Conservation (phyloP, 257 asterid species). For the Craterostigma plantagineum region DNA sequence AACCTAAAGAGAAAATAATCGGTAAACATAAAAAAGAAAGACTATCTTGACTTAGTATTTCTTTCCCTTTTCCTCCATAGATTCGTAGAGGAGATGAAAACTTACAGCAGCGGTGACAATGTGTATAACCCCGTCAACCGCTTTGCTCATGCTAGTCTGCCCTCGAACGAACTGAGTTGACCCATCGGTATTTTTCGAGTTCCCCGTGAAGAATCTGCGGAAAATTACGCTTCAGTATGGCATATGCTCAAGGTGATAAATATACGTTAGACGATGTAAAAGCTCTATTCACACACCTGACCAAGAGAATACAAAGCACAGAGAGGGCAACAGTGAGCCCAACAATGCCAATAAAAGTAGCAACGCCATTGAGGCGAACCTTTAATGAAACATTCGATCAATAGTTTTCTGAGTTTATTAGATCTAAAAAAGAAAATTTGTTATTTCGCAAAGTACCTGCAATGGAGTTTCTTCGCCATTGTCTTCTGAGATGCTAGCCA, state of each 20-base stretch:
- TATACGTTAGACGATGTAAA: too few relatives aligned
- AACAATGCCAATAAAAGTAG: slow-evolving; percentile 85
- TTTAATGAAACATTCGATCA: slow-evolving; percentile 13
- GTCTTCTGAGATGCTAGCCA: slow-evolving; percentile 95
- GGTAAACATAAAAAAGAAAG: slow-evolving; percentile 15
- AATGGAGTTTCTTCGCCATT: slow-evolving; percentile 96
- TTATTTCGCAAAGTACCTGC: slow-evolving; percentile 38
- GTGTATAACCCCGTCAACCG: slow-evolving; percentile 53
- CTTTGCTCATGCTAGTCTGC: slow-evolving; percentile 29
- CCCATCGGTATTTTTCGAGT: slow-evolving; percentile 55
- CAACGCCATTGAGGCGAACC: slow-evolving; percentile 96
- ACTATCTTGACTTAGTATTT: too few relatives aligned
- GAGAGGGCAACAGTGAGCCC: slow-evolving; percentile 73
- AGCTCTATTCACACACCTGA: slow-evolving; percentile 29
- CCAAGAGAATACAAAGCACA: slow-evolving; percentile 58
- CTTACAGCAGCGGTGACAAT: slow-evolving; percentile 83
- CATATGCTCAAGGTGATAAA: too few relatives aligned
- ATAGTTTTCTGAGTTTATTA: slow-evolving; percentile 3
- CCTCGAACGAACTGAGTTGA: slow-evolving; percentile 63
- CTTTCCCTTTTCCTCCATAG: slow-evolving; percentile 1
- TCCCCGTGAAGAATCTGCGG: slow-evolving; percentile 74
- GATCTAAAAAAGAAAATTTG: slow-evolving; percentile 5
- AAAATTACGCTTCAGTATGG: not conserved
- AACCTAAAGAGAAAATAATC: slow-evolving; percentile 39
- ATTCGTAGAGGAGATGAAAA: slow-evolving; percentile 13